A percentile compares a stretch with the other conserved stretches of the same genome.
Conservation (phyloP, 75 land plant species). For the Picea sitchensis region DNA sequence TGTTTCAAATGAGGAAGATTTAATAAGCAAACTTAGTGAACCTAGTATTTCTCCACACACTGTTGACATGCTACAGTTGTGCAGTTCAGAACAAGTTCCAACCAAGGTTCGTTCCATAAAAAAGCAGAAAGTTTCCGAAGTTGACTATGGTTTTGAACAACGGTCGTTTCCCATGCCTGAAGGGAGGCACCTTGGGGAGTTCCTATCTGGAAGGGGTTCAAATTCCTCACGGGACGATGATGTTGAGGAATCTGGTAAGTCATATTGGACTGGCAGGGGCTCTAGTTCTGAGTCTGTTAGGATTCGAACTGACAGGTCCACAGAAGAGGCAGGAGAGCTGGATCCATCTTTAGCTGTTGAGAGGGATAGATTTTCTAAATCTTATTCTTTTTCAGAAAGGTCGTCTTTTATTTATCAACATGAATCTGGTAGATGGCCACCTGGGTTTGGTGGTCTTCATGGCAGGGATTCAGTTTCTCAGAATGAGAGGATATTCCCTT, state of each 20-base stretch:
- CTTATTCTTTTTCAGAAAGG: constrained; percentile 24
- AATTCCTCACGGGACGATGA: background rate
- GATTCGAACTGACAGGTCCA: constrained; percentile 3
- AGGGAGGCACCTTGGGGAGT: constrained; percentile 8
- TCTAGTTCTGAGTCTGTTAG: background rate
- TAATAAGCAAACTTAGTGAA: background rate
- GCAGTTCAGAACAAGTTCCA: constrained; percentile 43
- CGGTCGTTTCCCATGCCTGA: constrained; percentile 8
- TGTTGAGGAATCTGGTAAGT: constrained; percentile 3
- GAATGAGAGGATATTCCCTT: constrained; percentile 4
- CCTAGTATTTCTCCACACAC: background rate
- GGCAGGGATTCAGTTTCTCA: constrained; percentile 10
- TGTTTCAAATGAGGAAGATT: background rate
- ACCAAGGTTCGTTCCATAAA: constrained; percentile 51
- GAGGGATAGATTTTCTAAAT: constrained; percentile 6
- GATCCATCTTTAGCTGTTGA: constrained; percentile 2
- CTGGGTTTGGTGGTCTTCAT: constrained; percentile 17
- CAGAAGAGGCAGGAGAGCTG: constrained; percentile 13
- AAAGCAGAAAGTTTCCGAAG: constrained; percentile 16
- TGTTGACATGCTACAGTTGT: constrained; percentile 23
- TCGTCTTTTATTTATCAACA: constrained; percentile 15
- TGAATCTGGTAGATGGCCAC: constrained; percentile 9
- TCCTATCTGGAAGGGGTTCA: background rate
- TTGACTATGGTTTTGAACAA: background rate
- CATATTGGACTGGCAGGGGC: constrained; percentile 4